Conservation (phyloP, 352 stramenopile species). For the Pythium diclinum region DNA sequence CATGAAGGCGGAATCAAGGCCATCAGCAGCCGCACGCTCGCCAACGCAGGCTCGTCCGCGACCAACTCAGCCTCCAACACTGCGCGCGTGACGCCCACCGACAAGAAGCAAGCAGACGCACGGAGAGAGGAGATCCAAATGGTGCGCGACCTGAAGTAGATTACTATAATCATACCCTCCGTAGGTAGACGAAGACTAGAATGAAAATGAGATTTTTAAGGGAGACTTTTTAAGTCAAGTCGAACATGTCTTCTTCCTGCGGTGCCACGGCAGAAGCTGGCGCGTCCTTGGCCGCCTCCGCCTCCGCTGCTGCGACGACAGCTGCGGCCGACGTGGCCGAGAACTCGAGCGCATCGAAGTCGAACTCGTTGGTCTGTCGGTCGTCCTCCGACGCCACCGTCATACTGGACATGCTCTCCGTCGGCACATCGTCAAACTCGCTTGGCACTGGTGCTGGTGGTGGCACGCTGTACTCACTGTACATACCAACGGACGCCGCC, state of each 20-base stretch:
- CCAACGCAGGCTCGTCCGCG: conserved; percentile 9
- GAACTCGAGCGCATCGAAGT: conserved; percentile 68
- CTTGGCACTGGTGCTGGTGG: neutral
- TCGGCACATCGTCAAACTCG: conserved; percentile 17
- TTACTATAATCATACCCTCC: neutral
- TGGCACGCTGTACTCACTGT: conserved; percentile 15
- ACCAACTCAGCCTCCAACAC: conserved; percentile 21
- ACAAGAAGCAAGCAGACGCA: conserved; percentile 44
- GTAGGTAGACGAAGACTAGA: neutral
- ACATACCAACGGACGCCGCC: neutral
- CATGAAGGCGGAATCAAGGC: neutral
- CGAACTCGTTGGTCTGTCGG: conserved; percentile 41
- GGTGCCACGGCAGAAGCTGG: conserved; percentile 21
- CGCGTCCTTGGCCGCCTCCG: conserved; percentile 14
- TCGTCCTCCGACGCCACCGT: conserved; percentile 26
- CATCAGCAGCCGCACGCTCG: conserved; percentile 10
- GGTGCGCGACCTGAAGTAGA: conserved; percentile 47
- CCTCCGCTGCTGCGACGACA: conserved; percentile 11
- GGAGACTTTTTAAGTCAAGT: conserved; percentile 49
- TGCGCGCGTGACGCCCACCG: conserved; percentile 24
- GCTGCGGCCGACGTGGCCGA: conserved; percentile 20
- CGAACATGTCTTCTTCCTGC: conserved; percentile 63
- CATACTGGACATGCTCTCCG: conserved; percentile 23
- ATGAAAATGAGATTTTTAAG: conserved; percentile 1
- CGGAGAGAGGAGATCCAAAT: conserved; percentile 55